Conservation (phyloP, 2,329 filamentous ascomycete species). For the Penicillium palitans region DNA sequence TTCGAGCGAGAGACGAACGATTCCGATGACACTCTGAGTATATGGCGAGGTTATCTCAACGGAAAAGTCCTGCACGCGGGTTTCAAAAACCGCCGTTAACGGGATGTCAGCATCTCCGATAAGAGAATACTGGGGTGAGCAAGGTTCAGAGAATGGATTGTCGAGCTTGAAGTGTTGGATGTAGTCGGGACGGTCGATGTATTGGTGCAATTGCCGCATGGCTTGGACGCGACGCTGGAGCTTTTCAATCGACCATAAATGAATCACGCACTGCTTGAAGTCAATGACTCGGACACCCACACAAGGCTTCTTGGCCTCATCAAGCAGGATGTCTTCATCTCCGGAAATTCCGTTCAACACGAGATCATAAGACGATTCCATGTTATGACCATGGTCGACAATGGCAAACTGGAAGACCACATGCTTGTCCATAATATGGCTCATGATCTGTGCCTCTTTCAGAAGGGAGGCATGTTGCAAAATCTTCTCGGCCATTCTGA, state of each 20-base stretch:
- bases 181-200: slow-evolving; percentile 92
- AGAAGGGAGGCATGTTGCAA: slow-evolving; percentile 82
- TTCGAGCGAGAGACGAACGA: slow-evolving; percentile 86
- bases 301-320: slow-evolving; percentile 82
- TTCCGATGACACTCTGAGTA: slow-evolving; percentile 85
- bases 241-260: slow-evolving; percentile 93
- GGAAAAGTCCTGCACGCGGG: slow-evolving; percentile 88
- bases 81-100: slow-evolving; percentile 88
- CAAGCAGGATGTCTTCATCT: slow-evolving; percentile 81
- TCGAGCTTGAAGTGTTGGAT: slow-evolving; percentile 88
- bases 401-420: slow-evolving; percentile 95
- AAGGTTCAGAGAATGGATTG: slow-evolving; percentile 88
- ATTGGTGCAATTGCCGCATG: slow-evolving; percentile 97
- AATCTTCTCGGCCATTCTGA: slow-evolving; percentile 89
- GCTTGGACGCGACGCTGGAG: slow-evolving; percentile 80
- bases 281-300: slow-evolving; percentile 88
- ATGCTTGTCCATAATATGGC: slow-evolving; percentile 88
- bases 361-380: slow-evolving; percentile 94
- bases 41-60: slow-evolving; percentile 91
- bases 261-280: slow-evolving; percentile 80
- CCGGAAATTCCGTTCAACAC: slow-evolving; percentile 86
- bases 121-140: slow-evolving; percentile 88
- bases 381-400: slow-evolving; percentile 80
- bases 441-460: slow-evolving; percentile 98
- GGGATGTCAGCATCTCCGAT: slow-evolving; percentile 93